phyloP scores from a whole-genome alignment of 1,139 yeast genomes.

The Sugiyamaella sp. region DNA sequence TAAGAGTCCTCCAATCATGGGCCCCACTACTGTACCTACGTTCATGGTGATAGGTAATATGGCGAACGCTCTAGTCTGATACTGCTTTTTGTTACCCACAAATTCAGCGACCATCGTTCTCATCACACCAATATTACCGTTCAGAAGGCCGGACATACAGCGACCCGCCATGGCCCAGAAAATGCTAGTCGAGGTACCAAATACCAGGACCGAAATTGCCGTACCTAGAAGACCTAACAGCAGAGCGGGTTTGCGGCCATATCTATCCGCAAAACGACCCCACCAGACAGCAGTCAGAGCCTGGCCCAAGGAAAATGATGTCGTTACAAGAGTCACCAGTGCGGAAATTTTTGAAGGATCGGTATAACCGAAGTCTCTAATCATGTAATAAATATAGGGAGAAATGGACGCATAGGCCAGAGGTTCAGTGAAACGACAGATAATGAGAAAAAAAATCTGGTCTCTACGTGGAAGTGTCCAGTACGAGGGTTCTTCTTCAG shows the following conservation, averaged over 20 bases:
- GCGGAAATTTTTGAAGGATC: slow-evolving; percentile 56
- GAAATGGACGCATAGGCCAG: slow-evolving; percentile 62
- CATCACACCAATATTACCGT: slow-evolving; percentile 62
- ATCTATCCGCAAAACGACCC: slow-evolving; percentile 56
- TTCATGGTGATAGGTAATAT: slow-evolving; percentile 61
- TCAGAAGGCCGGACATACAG: slow-evolving; percentile 55
- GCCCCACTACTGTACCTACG: slow-evolving; percentile 59
- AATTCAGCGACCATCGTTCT: slow-evolving; percentile 64
- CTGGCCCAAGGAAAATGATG: slow-evolving; percentile 56
- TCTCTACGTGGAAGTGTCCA: slow-evolving; percentile 36
- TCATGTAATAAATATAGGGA: slow-evolving; percentile 66
- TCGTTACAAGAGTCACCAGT: slow-evolving; percentile 52
- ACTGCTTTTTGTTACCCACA: slow-evolving; percentile 52
- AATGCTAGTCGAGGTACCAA: slow-evolving; percentile 57
- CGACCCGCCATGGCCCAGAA: slow-evolving; percentile 57
- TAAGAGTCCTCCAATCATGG: slow-evolving; percentile 44
- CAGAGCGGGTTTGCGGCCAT: slow-evolving; percentile 58
- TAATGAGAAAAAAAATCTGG: slow-evolving; percentile 35
- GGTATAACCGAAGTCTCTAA: slow-evolving; percentile 57
- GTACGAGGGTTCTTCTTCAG: slow-evolving; percentile 31
- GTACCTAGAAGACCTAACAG: slow-evolving; percentile 57
- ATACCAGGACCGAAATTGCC: slow-evolving; percentile 49
- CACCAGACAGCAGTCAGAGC: slow-evolving; percentile 58
- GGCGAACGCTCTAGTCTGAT: slow-evolving; percentile 63
- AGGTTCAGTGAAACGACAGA: slow-evolving; percentile 57